phyloP scores from a whole-genome alignment of 352 stramenopile genomes.

The Globisporangium nagaii region DNA sequence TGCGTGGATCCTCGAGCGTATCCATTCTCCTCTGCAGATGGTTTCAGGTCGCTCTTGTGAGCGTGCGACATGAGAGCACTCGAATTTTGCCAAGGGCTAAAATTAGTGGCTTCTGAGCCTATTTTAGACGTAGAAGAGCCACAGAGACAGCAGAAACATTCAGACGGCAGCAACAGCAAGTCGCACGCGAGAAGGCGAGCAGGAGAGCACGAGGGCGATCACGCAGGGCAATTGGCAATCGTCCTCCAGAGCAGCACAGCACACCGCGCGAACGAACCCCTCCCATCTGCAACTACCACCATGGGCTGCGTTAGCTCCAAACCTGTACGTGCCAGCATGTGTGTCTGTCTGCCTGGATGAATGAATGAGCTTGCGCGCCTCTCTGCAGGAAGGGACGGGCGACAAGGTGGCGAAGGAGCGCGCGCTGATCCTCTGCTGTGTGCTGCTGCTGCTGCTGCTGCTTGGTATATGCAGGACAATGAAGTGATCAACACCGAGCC shows the following conservation, averaged over 20 bases:
- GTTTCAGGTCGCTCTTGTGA: slow-evolving; percentile 2
- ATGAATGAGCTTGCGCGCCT: too few species aligned
- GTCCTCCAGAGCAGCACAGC: slow-evolving; percentile 12
- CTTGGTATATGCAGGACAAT: slow-evolving; percentile 21
- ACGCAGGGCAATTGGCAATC: slow-evolving; percentile 8
- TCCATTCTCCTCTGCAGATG: background rate
- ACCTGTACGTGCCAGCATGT: slow-evolving; percentile 24
- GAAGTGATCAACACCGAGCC: slow-evolving; percentile 33
- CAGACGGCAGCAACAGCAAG: slow-evolving; percentile 2
- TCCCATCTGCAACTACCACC: background rate
- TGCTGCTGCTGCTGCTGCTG: slow-evolving; percentile 1
- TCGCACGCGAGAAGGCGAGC: background rate
- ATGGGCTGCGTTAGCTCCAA: slow-evolving; percentile 82
- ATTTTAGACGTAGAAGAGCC: background rate
- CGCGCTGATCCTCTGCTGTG: background rate
- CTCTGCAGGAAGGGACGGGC: background rate
- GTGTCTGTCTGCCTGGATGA: background rate
- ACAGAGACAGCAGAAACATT: slow-evolving; percentile 2
- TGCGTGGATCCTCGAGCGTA: background rate
- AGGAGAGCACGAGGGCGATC: background rate
- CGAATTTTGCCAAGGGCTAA: background rate
- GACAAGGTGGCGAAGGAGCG: background rate
- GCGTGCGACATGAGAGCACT: slow-evolving; percentile 11
- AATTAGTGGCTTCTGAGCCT: slow-evolving; percentile 2
- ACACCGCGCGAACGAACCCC: background rate